phyloP scores from a whole-genome alignment of 2,329 filamentous ascomycete genomes.

The Sporothrix inflata region DNA sequence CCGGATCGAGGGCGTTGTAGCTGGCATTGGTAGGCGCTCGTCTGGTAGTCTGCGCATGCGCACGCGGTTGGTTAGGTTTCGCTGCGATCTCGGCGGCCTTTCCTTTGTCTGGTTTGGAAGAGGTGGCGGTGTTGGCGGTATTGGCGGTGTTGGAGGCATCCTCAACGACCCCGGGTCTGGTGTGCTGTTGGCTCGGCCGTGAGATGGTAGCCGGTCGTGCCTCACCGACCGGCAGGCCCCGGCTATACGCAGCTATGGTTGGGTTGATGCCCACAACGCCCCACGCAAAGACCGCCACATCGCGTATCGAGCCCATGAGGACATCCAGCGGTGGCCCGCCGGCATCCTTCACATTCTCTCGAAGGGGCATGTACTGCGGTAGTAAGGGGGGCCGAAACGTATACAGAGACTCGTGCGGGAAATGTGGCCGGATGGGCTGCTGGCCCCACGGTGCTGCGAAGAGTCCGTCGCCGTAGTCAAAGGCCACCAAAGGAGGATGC shows the following conservation, averaged over 20 bases:
- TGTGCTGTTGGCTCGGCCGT: neutral
- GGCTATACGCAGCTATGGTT: constrained; percentile 65
- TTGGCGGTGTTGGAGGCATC: neutral
- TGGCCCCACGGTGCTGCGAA: constrained; percentile 81
- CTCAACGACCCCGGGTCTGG: neutral
- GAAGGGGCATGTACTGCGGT: constrained; percentile 50
- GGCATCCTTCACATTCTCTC: constrained; percentile 49
- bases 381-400: constrained; percentile 49
- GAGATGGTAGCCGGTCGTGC: constrained; percentile 54
- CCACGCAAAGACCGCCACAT: constrained; percentile 89
- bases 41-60: neutral
- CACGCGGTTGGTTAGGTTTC: neutral
- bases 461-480: constrained; percentile 62
- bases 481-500: constrained; percentile 52
- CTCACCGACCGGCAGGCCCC: constrained; percentile 65
- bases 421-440: constrained; percentile 61
- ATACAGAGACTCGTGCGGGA: constrained; percentile 49
- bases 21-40: neutral
- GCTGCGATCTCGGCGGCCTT: neutral
- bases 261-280: constrained; percentile 79
- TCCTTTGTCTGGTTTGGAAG: neutral
- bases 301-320: constrained; percentile 79
- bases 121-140: neutral
- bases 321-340: constrained; percentile 61
- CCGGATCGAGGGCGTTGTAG: constrained; percentile 3